Evolutionary conservation across 2,329 filamentous ascomycete species (phyloP).

Genomic region (Alternaria longipes): DNA sequence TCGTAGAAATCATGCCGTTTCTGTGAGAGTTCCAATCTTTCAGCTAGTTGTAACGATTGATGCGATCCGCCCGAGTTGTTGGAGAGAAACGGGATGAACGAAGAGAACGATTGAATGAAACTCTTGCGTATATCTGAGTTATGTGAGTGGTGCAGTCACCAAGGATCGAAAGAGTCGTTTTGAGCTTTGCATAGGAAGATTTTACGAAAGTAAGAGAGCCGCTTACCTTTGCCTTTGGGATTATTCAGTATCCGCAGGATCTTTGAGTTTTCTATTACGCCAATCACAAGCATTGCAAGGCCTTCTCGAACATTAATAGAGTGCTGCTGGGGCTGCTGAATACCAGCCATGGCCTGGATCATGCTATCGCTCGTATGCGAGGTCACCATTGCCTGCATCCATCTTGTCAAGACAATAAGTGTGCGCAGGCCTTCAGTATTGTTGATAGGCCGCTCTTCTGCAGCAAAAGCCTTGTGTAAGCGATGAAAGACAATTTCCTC

Average conservation of each 20-base stretch:
- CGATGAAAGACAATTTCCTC: constrained; percentile 52
- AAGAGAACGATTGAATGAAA: constrained; percentile 45
- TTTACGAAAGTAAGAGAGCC: neutral
- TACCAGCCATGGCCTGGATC: constrained; percentile 52
- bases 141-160: constrained; percentile 9
- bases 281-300: constrained; percentile 70
- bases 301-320: constrained; percentile 71
- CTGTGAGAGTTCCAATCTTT: constrained; percentile 50
- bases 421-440: constrained; percentile 44
- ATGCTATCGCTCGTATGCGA: constrained; percentile 52
- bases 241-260: constrained; percentile 65
- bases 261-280: constrained; percentile 67
- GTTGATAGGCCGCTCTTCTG: constrained; percentile 45
- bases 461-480: constrained; percentile 46
- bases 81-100: constrained; percentile 56
- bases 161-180: neutral
- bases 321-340: constrained; percentile 60
- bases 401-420: constrained; percentile 43
- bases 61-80: constrained; percentile 63
- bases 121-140: constrained; percentile 43
- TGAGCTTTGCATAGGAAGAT: neutral
- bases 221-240: constrained; percentile 63
- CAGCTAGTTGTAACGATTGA: constrained; percentile 60
- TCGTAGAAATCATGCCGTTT: constrained; percentile 56
- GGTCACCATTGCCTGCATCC: constrained; percentile 53